A percentile compares a stretch with the other conserved stretches of the same genome.
Conservation (phyloP, 495 filamentous ascomycete genomes). For the Penicillium taxi region DNA sequence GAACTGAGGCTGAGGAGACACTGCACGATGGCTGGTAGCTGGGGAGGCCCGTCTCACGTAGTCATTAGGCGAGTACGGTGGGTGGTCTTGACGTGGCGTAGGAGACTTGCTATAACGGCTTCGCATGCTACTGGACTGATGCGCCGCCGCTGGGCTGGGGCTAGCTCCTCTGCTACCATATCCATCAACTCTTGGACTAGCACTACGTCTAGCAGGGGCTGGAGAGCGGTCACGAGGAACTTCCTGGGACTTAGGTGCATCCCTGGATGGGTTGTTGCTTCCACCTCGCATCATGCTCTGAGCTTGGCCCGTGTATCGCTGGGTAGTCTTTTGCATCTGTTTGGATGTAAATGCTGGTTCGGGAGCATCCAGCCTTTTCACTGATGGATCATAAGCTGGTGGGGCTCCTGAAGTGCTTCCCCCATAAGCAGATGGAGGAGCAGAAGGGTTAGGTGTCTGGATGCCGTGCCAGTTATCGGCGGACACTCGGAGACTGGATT, state of each 20-base stretch:
- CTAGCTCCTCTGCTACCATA: constrained; percentile 28
- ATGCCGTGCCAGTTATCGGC: constrained; percentile 92
- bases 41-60: constrained; percentile 50
- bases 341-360: constrained; percentile 85
- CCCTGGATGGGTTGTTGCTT: constrained; percentile 23
- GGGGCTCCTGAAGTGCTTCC: constrained; percentile 52
- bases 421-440: constrained; percentile 52
- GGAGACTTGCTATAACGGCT: constrained; percentile 36
- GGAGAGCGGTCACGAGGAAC: constrained; percentile 42
- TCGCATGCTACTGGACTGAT: constrained; percentile 36
- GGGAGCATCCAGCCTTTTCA: constrained; percentile 78
- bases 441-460: constrained; percentile 54
- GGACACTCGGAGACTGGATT: constrained; percentile 68
- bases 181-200: constrained; percentile 42
- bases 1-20: constrained; percentile 53
- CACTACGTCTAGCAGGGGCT: constrained; percentile 42
- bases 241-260: constrained; percentile 29
- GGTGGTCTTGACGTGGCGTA: constrained; percentile 45
- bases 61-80: constrained; percentile 44
- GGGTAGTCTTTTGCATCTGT: constrained; percentile 88
- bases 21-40: constrained; percentile 32
- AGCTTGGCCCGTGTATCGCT: constrained; percentile 76
- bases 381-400: constrained; percentile 69
- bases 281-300: constrained; percentile 66
- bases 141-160: constrained; percentile 29